Conservation (phyloP, 1,284 basidiomycete species). For the Irpex sp. region DNA sequence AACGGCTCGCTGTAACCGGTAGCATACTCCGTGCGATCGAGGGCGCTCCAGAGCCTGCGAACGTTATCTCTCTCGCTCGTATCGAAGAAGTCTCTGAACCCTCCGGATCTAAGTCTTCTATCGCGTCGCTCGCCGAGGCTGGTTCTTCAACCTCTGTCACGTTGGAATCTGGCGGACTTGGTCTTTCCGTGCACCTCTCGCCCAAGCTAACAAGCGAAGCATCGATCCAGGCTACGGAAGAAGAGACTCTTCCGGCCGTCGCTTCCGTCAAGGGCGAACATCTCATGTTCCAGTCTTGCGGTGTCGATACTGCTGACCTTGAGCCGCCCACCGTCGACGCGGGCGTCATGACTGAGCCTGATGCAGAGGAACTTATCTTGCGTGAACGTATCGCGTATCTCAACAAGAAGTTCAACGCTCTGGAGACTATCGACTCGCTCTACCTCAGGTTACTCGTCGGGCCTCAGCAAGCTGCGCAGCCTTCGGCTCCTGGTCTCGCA, state of each 20-base stretch:
- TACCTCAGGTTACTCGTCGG: slow-evolving; percentile 2
- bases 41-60: not conserved
- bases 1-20: slow-evolving; percentile 4
- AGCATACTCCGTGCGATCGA: slow-evolving; percentile 7
- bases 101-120: not conserved
- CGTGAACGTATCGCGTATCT: not conserved
- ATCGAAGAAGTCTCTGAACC: slow-evolving; percentile 1
- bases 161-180: not conserved
- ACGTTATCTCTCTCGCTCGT: not conserved
- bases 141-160: not conserved
- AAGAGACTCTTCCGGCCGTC: not conserved
- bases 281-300: not conserved
- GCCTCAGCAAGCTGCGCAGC: not conserved
- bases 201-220: not conserved
- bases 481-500: not conserved
- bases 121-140: not conserved
- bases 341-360: not conserved
- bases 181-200: not conserved
- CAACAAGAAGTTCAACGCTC: slow-evolving; percentile 3
- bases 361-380: not conserved
- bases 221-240: not conserved
- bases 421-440: not conserved
- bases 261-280: not conserved
- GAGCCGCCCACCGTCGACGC: not conserved
- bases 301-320: not conserved